Base-by-base conservation (phyloP, 345 rosid genomes). In the Capsella bursapastoris region DNA sequence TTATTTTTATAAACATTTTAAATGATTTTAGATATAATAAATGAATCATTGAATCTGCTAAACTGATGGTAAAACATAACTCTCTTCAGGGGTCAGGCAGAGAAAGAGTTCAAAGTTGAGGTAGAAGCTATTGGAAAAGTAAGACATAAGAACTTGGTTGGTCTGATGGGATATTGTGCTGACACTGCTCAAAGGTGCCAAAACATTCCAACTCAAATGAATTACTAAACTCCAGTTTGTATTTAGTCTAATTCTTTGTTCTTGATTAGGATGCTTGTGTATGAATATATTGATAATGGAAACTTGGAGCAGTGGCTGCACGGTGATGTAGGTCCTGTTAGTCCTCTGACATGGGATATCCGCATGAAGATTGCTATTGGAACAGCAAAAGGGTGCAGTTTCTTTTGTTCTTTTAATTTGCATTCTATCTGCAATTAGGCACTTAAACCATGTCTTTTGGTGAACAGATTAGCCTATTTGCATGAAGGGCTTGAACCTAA, bases 281-380 rank as follows among this genome's bases (percentile, higher is more conserved):
- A 94, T 61, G 97, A 94, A 80, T 94, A 88, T 49, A 83, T 94
- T 15, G 89, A 91, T 66, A 94, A 94, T 74, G 97, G 96, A 43
- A 94, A 91, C 82, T 82, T 94, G 87, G 98, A 94, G 88, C 97
- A 91, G 66, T 91, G 98, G 98, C 63, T 94, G 67, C 98, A 94
- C 22, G 97, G 98, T 65, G 97, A 89, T 62, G 93, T 91, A 10
- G 98, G 96, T 40, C 86, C 95, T 0, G 81, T 83, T 28, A 89
- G 97, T 79, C 98, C 97, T 37, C 81, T 94, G 22, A 88, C 91
- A 2, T 94, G 98, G 98, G 96, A 90, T 73, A 80, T 94, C 0
- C 86, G 98, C 18, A 91, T 91, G 92, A 94, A 86, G 83, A 90
- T 94, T 50, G 97, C 96, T 13, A 83, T 85, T 35, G 97, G 98